Evolutionary conservation across 1,139 yeast genomes (phyloP).

Genomic region (Saccharomyces uvarum): DNA sequence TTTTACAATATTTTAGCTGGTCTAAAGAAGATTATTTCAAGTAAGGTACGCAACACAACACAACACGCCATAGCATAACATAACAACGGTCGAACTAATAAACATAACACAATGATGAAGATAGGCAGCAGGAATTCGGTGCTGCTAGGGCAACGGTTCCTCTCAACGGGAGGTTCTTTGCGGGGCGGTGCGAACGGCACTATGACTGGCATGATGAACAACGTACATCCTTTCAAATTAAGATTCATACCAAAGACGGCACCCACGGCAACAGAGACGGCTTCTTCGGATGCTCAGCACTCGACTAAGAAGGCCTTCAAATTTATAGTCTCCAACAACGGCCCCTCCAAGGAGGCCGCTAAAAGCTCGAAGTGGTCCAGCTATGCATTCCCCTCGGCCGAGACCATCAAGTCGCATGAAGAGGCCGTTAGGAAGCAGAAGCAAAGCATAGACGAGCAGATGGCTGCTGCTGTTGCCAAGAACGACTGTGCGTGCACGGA

Average conservation of each 20-base stretch:
- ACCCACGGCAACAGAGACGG: neutral
- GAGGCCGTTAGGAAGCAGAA: slow-evolving; percentile 6
- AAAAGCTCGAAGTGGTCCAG: slow-evolving; percentile 23
- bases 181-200: neutral
- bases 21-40: neutral
- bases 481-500: neutral
- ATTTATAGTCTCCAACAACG: neutral
- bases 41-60: neutral
- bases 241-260: slow-evolving; percentile 4
- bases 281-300: neutral
- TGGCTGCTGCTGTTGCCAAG: slow-evolving; percentile 34
- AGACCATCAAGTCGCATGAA: slow-evolving; percentile 12
- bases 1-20: neutral
- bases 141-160: neutral
- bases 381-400: slow-evolving; percentile 25
- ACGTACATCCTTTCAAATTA: slow-evolving; percentile 5
- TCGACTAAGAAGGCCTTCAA: neutral
- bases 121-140: neutral
- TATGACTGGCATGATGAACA: neutral
- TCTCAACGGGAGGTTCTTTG: neutral
- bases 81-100: neutral
- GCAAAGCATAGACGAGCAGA: slow-evolving; percentile 6
- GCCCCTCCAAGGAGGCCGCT: neutral
- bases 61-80: neutral
- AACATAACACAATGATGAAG: neutral